Conservation (phyloP, 2,329 filamentous ascomycete species). For the Pezicula carpinea region DNA sequence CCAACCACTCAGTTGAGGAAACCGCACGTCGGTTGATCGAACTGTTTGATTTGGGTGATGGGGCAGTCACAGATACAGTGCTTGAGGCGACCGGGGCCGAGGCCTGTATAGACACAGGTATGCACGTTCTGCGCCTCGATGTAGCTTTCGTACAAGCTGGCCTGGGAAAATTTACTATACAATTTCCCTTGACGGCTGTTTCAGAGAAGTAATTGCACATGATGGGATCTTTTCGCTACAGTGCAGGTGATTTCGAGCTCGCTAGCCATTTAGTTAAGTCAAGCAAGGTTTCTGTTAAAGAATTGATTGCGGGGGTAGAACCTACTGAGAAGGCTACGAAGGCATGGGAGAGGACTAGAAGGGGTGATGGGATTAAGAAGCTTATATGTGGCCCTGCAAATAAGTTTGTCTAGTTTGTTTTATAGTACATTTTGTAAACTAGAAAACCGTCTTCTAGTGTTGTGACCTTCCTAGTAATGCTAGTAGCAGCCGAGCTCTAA, state of each 20-base stretch:
- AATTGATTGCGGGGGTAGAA: conserved; percentile 33
- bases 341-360: conserved; percentile 30
- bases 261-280: conserved; percentile 41
- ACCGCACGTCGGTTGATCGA: conserved; percentile 36
- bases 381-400: conserved; percentile 11
- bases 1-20: conserved; percentile 32
- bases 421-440: too few species aligned
- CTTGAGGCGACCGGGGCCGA: conserved; percentile 44
- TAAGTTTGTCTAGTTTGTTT: neutral
- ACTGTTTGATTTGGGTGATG: conserved; percentile 29
- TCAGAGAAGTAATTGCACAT: conserved; percentile 44
- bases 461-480: too few species aligned
- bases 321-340: conserved; percentile 41
- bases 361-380: conserved; percentile 18
- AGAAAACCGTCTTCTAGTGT: too few species aligned
- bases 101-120: conserved; percentile 42
- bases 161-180: conserved; percentile 26
- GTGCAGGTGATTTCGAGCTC: conserved; percentile 41
- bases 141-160: conserved; percentile 48
- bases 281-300: conserved; percentile 20
- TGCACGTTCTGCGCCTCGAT: conserved; percentile 39
- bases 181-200: conserved; percentile 45
- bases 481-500: too few species aligned
- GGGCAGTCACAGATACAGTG: conserved; percentile 44
- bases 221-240: conserved; percentile 48